Base-by-base conservation (phyloP, 352 stramenopile genomes). In the Phytopythium vexans region DNA sequence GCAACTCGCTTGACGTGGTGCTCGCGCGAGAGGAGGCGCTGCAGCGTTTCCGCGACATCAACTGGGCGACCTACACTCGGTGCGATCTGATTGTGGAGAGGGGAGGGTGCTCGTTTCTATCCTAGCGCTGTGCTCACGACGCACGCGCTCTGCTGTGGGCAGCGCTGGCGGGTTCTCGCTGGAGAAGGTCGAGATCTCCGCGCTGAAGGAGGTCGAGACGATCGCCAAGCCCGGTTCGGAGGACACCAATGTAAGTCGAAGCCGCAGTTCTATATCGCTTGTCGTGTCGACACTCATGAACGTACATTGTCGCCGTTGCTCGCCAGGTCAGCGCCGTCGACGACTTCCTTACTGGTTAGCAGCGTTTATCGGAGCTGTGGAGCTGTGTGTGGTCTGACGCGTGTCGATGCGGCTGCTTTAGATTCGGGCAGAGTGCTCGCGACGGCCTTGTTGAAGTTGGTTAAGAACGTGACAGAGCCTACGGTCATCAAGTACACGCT, bases 1-100 rank as follows among this genome's bases (percentile, higher is more conserved):
- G 50, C 39, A 70, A 68, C 16, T 69, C 75, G 49, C 68, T 94
- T 32, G 85, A 95, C 53, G 82, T 92, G 40, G 78, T 62, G 38
- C 58, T 92, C 10, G 79, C 81, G 21, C 67, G 85, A 16, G 85
- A 95, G 62, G 83, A 95, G 64, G 85, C 85, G 56, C 66, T 95
- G 46, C 72, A 89, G 56, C 84, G 83, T 59, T 95, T 95, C 68
- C 81, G 85, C 49, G 85, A 94, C 62, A 95, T 95, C 62, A 95
- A 95, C 64, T 95, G 85, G 85, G 82, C 77, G 49, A 92, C 82
- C 16, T 95, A 95, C 69, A 92, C 85, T 53, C 82, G 85, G 82
- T 92, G 12, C 27, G 36, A 41, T 41, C 37, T 14, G 8, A 41
- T 6, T 57, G 16, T 27, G 6, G 12, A 4, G n/a, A 7, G 32